Conservation (phyloP, 2,329 filamentous ascomycete genomes). For the Alternaria sp. region DNA sequence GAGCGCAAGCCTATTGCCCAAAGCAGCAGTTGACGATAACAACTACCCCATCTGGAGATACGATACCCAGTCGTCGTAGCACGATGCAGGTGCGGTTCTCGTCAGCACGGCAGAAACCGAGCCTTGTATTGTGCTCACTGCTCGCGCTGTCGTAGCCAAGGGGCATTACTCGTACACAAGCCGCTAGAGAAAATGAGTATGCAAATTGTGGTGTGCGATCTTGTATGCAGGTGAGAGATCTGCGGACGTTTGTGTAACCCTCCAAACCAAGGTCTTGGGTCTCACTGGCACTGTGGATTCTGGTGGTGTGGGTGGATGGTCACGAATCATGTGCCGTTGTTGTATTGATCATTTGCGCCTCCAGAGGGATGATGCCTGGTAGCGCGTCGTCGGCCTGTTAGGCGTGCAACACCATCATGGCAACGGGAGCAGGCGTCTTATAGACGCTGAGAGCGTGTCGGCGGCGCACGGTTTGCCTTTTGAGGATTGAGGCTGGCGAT, state of each 20-base stretch:
- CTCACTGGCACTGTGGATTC: constrained; percentile 10
- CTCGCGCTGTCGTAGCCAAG: constrained; percentile 10
- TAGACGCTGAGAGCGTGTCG: not conserved
- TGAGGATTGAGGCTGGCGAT: not conserved
- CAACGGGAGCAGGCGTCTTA: not conserved
- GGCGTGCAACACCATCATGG: not conserved
- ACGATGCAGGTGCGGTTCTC: constrained; percentile 33
- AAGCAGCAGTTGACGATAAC: constrained; percentile 33
- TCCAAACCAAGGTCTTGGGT: constrained; percentile 10
- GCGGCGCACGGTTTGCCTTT: not conserved
- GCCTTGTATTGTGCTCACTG: constrained; percentile 9
- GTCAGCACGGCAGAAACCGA: constrained; percentile 4
- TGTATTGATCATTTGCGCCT: not conserved
- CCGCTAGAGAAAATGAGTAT: constrained; percentile 1
- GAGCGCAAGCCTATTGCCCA: constrained; percentile 15
- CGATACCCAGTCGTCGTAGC: constrained; percentile 19
- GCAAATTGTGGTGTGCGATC: constrained; percentile 17
- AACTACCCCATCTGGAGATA: constrained; percentile 4
- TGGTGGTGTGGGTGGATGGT: constrained; percentile 6
- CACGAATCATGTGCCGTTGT: constrained; percentile 13
- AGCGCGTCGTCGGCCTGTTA: constrained; percentile 1
- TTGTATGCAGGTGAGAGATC: constrained; percentile 16
- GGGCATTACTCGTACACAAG: constrained; percentile 7
- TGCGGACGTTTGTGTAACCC: constrained; percentile 16
- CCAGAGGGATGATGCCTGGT: constrained; percentile 2